phyloP scores from a whole-genome alignment of 768 basidiomycete species.

The Russula ochroleuca region DNA sequence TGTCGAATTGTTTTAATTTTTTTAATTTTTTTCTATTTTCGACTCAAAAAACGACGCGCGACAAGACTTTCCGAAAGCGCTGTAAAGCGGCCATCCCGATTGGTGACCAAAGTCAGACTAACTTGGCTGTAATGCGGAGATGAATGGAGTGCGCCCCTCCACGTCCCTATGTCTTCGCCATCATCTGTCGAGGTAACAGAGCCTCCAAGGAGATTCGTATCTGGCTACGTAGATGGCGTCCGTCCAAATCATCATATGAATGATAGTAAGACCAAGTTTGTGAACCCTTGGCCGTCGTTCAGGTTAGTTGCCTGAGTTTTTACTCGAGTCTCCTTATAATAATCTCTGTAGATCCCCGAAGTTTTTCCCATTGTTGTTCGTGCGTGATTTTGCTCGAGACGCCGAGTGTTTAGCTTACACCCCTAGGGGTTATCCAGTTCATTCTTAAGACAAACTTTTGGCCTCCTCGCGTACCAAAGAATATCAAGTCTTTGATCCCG shows the following conservation, averaged over 20 bases:
- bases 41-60: too few species aligned
- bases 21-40: too few species aligned
- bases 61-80: too few species aligned
- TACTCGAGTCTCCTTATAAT: background rate
- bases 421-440: conserved; percentile 5
- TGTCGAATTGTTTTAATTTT: too few species aligned
- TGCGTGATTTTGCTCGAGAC: conserved; percentile 2
- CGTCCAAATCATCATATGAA: conserved; percentile 25
- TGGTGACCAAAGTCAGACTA: too few species aligned
- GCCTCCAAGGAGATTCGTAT: conserved; percentile 21
- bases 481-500: conserved; percentile 24
- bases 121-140: too few species aligned
- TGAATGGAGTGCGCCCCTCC: too few species aligned
- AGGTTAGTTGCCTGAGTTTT: background rate
- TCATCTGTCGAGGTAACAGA: conserved; percentile 16
- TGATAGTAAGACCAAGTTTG: conserved; percentile 21
- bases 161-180: background rate
- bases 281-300: conserved; percentile 27
- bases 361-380: conserved; percentile 6
- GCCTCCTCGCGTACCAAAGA: conserved; percentile 3
- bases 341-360: background rate
- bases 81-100: too few species aligned
- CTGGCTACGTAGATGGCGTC: conserved; percentile 12
- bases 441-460: background rate
- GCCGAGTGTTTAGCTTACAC: background rate